Evolutionary conservation across 768 basidiomycete species (phyloP), one percentile per base, ranked within the genome.

Genomic region (Podaxis sp.): DNA sequence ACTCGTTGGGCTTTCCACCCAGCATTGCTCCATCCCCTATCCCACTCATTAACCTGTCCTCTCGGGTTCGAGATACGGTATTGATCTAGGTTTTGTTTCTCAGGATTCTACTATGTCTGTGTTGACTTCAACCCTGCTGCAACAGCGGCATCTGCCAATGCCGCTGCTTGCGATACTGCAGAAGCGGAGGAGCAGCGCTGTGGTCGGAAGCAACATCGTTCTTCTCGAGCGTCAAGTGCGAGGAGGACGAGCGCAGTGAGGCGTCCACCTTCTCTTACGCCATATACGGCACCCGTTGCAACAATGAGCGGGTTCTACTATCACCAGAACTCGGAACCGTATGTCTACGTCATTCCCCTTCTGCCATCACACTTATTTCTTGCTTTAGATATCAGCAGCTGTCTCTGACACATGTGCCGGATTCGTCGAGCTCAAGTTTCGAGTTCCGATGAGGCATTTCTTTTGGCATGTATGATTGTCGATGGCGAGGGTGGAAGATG

Each of bases 71-170:
- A 50, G 24, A 28, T 24, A 28, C 20, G 22, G 49, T 28, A 24
- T 13, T 50, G 15, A 50, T 28, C 26, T 12, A 50, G n/a, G 15
- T 44, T n/a, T 20, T 44, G 2, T 49, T 68, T 68, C 63, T n/a
- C 72, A 90, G 95, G 94, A 36, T 96, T 97, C 77, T 97, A 96
- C 77, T 96, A 95, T 69, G 91, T 96, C 60, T 93, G 95, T 73
- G 91, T 97, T 46, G 95, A 97, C 72, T 91, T 95, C 71, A 91
- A 90, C 68, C 90, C 93, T 24, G 66, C 63, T 64, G 73, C 58
- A 49, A 68, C 76, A 62, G 65, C 48, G 4, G 33, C 33, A 33
- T 68, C 71, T 62, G 61, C 70, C 65, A 38, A 54, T 56, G 26
- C 44, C 15, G 44, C 58, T 64, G 24, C 63, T 56, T 28, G 46